Evolutionary conservation across 2,329 filamentous ascomycete species (phyloP).

Genomic region (Endocalyx cinctus): DNA sequence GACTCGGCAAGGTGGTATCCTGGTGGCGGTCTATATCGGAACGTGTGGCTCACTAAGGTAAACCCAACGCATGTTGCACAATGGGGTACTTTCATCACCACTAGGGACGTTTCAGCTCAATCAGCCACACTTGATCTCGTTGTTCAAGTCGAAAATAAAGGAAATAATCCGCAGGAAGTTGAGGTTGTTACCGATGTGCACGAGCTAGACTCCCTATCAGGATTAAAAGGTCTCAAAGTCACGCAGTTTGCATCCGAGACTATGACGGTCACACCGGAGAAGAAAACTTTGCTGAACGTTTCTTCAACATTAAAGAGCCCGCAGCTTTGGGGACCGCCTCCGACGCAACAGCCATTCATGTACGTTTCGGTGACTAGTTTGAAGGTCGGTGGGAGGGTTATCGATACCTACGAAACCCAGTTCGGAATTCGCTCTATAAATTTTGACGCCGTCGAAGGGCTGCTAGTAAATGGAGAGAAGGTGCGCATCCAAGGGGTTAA

Average conservation of each 20-base stretch:
- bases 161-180: constrained; percentile 24
- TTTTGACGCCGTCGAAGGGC: constrained; percentile 35
- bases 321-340: constrained; percentile 44
- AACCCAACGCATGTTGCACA: constrained; percentile 42
- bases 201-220: constrained; percentile 29
- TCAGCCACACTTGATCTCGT: constrained; percentile 40
- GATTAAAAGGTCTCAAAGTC: constrained; percentile 20
- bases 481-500: constrained; percentile 42
- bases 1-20: constrained; percentile 51
- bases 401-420: constrained; percentile 43
- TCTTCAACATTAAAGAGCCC: constrained; percentile 34
- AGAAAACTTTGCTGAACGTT: constrained; percentile 28
- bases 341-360: constrained; percentile 40
- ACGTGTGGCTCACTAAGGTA: constrained; percentile 49
- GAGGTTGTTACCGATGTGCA: constrained; percentile 37
- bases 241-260: constrained; percentile 31
- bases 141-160: constrained; percentile 43
- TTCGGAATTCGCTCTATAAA: constrained; percentile 45
- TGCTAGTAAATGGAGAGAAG: constrained; percentile 41
- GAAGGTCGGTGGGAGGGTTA: constrained; percentile 11
- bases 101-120: constrained; percentile 37
- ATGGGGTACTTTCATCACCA: constrained; percentile 45
- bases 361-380: constrained; percentile 43
- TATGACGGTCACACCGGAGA: constrained; percentile 23
- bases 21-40: constrained; percentile 49